phyloP scores from a whole-genome alignment of 2,329 filamentous ascomycete genomes.

The Exophiala bonariae region DNA sequence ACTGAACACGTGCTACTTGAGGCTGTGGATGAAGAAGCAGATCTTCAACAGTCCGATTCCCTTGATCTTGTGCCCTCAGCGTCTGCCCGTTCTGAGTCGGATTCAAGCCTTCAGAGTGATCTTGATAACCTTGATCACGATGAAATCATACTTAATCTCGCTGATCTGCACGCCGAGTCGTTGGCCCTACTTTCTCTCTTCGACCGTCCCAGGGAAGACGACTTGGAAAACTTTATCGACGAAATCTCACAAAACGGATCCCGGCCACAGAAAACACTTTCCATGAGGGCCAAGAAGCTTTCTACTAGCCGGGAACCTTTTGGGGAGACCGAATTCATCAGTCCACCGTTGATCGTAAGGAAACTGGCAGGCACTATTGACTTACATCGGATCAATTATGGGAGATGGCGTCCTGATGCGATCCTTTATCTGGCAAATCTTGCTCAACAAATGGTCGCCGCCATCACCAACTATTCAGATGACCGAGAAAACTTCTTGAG shows the following conservation, averaged over 20 bases:
- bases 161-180: conserved; percentile 16
- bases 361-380: conserved; percentile 32
- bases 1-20: conserved; percentile 7
- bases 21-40: conserved; percentile 10
- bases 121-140: conserved; percentile 17
- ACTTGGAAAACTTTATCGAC: conserved; percentile 1
- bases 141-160: conserved; percentile 20
- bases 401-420: conserved; percentile 36
- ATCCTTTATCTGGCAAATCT: conserved; percentile 48
- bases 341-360: conserved; percentile 31
- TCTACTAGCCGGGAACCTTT: conserved; percentile 30
- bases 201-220: conserved; percentile 1
- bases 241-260: conserved; percentile 3
- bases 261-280: conserved; percentile 28
- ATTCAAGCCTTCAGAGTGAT: conserved; percentile 6
- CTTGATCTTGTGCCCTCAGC: background rate
- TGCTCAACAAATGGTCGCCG: conserved; percentile 40
- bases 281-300: conserved; percentile 29
- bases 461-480: conserved; percentile 9
- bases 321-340: conserved; percentile 37
- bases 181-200: conserved; percentile 14
- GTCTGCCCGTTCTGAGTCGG: conserved; percentile 1
- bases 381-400: conserved; percentile 16
- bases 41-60: background rate
- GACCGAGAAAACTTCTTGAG: conserved; percentile 6